Base-by-base conservation (phyloP, 108 stramenopile species). In the Cyclotella distinguenda region DNA sequence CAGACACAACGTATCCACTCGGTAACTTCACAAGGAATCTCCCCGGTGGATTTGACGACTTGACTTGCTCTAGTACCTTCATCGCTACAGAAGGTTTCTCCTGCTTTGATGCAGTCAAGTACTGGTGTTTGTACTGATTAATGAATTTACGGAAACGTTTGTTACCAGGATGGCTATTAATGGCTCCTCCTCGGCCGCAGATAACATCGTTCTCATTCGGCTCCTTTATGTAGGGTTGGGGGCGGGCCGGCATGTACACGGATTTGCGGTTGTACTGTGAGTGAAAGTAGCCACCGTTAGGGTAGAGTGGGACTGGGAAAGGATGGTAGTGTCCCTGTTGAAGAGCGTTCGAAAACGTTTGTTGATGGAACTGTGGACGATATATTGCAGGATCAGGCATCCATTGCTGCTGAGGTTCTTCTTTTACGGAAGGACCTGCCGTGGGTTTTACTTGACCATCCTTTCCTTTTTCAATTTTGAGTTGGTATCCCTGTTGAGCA, bases 151-250 rank as follows among this genome's bases (percentile, higher is more conserved):
- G 70, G 50, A 78, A 78, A n/a, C 72, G 36, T 46, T 50, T 67
- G 39, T 78, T 78, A 19, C 77, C 77, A 33, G 77, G 71, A 18
- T 72, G 77, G 34, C 47, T 68, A 25, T 78, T 78, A 13, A 78
- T 55, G 6, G 57, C 65, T 28, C 77, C 77, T 1, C 77, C 77
- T 6, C 77, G 45, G 21, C 74, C 74, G 26, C 74, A 76, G 0
- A 76, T 63, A 0, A 76, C 74, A 64, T 76, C 74, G 48, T 63
- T 63, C 4, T 63, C 55, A 25, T 60, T 68, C 25, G 58, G 55
- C 6, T 62, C 47, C n/a, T 35, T 48, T 8, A 76, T 68, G 51
- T 60, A 60, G 27, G 59, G 10, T 2, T 27, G 34, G 45, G 22
- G 28, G 1, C 31, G 8, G 26, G 9, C 31, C 36, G 38, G 8